These are phyloP conservation scores for Microbotryum intermedium DNA, from an alignment of 1,284 basidiomycete genomes.

Conservation along the genomic window DNA sequence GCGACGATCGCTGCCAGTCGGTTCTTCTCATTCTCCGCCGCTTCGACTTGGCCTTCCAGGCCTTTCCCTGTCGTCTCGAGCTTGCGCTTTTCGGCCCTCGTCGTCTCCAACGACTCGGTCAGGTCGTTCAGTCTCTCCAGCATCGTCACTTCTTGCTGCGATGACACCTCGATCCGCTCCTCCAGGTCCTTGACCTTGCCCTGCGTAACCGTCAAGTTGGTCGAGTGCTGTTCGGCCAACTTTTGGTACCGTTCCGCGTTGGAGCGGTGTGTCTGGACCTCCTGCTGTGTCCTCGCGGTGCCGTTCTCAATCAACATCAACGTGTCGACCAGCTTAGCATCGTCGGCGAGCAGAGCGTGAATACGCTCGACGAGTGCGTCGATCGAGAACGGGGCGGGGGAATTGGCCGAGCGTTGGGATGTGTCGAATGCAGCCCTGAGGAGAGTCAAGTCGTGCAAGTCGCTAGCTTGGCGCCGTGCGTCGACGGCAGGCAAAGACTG, in stretches of 20 bases:
- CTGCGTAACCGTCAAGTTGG: too few relatives aligned
- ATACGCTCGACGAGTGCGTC: constrained; percentile 18
- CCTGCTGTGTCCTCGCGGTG: background rate
- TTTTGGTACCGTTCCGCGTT: too few relatives aligned
- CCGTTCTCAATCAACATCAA: constrained; percentile 14
- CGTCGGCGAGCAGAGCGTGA: constrained; percentile 7
- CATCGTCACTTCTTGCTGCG: constrained; percentile 28
- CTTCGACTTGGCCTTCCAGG: constrained; percentile 17
- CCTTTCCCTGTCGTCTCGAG: constrained; percentile 3
- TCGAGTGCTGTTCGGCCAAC: too few relatives aligned
- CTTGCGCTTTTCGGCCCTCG: constrained; percentile 20
- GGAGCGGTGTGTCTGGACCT: too few relatives aligned
- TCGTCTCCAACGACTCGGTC: constrained; percentile 21
- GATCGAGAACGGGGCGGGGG: constrained; percentile 11
- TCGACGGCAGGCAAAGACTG: background rate
- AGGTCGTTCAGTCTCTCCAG: constrained; percentile 32
- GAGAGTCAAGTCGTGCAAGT: constrained; percentile 14
- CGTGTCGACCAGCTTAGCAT: constrained; percentile 10
- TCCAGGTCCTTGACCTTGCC: constrained; percentile 29
- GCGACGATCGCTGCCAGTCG: background rate
- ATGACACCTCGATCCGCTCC: constrained; percentile 23
- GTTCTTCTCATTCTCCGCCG: constrained; percentile 2
- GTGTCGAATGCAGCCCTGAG: constrained; percentile 20
- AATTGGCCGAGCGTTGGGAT: background rate
- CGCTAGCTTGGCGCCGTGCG: background rate